Percentiles rank a stretch among this genome's conserved stretches.
These are phyloP conservation scores for Aspergillus caelatus DNA, from an alignment of 2,329 filamentous ascomycete species.

Conservation along the genomic window DNA sequence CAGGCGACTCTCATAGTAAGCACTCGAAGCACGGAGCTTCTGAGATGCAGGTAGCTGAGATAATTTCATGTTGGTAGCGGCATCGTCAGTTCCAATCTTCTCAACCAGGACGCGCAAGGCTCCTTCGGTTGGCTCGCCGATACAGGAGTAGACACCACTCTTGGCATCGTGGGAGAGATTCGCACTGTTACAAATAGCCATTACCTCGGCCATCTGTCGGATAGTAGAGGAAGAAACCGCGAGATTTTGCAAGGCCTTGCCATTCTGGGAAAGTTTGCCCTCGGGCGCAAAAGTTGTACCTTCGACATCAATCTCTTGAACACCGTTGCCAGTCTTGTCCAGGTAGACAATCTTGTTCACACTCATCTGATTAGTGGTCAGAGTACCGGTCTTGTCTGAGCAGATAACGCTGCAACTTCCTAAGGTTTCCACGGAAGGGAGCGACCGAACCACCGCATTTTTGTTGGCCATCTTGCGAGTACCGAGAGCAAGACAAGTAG, in stretches of 20 bases:
- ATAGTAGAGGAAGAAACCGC: conserved; percentile 74
- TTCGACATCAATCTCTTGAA: conserved; percentile 87
- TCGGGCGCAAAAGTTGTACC: conserved; percentile 90
- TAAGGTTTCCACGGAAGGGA: conserved; percentile 95
- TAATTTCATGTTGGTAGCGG: conserved; percentile 57
- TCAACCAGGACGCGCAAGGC: conserved; percentile 88
- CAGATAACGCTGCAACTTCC: conserved; percentile 99
- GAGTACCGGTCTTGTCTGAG: conserved; percentile 97
- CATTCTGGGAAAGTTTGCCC: conserved; percentile 70
- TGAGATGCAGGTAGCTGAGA: conserved; percentile 55
- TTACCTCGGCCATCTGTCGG: conserved; percentile 71
- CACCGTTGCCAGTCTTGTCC: conserved; percentile 68
- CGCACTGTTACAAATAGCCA: conserved; percentile 85
- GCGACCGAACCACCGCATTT: conserved; percentile 93
- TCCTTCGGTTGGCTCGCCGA: conserved; percentile 95
- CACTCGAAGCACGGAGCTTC: conserved; percentile 78
- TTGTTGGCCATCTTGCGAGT: conserved; percentile 99
- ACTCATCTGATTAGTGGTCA: conserved; percentile 99
- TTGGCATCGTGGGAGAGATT: conserved; percentile 79
- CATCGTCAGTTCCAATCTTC: conserved; percentile 85
- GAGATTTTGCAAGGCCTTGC: conserved; percentile 69
- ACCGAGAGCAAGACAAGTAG: conserved; percentile 93
- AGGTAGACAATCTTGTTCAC: conserved; percentile 91
- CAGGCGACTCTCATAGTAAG: conserved; percentile 76
- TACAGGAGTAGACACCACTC: conserved; percentile 72